Evolutionary conservation across 768 basidiomycete genomes (phyloP).

Genomic region (Phanerodontia chrysosporium): DNA sequence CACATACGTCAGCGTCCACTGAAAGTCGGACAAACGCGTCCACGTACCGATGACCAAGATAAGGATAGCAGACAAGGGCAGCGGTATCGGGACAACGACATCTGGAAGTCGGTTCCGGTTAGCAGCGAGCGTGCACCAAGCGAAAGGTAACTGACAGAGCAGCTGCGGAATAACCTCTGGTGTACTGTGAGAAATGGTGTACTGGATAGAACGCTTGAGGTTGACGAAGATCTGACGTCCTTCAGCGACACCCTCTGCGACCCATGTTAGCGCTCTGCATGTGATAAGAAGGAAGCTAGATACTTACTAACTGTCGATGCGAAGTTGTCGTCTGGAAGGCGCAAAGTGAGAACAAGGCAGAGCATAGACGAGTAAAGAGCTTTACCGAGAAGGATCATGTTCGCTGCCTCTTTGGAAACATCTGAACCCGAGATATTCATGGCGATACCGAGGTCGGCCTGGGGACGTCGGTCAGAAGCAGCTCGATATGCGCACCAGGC

Average conservation of each 20-base stretch:
- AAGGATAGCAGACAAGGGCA: conserved; percentile 63
- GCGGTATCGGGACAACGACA: conserved; percentile 63
- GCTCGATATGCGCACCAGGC: not conserved
- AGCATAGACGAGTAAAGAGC: not conserved
- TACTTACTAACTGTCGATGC: conserved; percentile 65
- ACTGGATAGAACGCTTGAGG: conserved; percentile 69
- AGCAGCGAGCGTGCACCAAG: not conserved
- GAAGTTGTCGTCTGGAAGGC: conserved; percentile 57
- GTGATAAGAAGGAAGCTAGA: not conserved
- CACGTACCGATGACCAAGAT: conserved; percentile 61
- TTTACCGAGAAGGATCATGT: conserved; percentile 66
- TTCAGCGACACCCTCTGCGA: conserved; percentile 59
- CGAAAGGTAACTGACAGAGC: conserved; percentile 42
- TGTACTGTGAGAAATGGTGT: conserved; percentile 59
- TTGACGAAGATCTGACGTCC: conserved; percentile 69
- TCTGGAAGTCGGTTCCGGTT: conserved; percentile 30
- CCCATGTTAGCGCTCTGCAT: not conserved
- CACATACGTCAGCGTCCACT: not conserved
- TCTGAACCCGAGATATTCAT: conserved; percentile 76
- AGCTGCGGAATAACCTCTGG: conserved; percentile 69
- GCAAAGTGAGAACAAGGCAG: not conserved
- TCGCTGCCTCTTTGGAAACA: conserved; percentile 70
- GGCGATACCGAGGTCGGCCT: conserved; percentile 68
- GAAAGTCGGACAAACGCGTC: not conserved
- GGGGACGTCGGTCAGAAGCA: not conserved